Conservation (phyloP, 345 rosid species). For the Citrus trifoliata region DNA sequence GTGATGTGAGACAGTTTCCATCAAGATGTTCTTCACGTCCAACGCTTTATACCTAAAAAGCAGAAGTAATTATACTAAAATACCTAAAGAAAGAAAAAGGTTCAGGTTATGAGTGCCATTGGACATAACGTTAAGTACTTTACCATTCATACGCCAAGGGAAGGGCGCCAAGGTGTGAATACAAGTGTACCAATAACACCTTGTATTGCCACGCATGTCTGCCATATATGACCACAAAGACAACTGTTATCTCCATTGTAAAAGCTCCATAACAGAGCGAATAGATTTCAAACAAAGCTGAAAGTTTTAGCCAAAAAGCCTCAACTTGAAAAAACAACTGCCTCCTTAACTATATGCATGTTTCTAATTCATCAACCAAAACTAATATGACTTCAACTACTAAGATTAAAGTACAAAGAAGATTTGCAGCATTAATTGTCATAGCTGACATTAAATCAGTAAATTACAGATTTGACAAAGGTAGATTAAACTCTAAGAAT, state of each 20-base stretch:
- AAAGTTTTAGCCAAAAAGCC: neutral
- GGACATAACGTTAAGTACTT: neutral
- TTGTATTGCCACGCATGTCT: constrained; percentile 91
- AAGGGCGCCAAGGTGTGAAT: constrained; percentile 74
- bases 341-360: neutral
- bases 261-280: neutral
- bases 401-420: neutral
- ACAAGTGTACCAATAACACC: constrained; percentile 81
- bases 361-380: neutral
- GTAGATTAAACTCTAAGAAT: constrained; percentile 3
- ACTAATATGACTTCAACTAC: neutral
- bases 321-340: neutral
- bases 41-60: constrained; percentile 79
- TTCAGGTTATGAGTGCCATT: neutral
- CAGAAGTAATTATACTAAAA: constrained; percentile 5
- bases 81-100: constrained; percentile 3
- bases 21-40: constrained; percentile 95
- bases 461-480: neutral
- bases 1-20: constrained; percentile 87
- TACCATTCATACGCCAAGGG: constrained; percentile 85
- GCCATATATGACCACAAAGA: constrained; percentile 32
- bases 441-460: neutral
- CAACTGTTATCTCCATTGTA: constrained; percentile 16
- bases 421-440: neutral
- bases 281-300: neutral